Evolutionary conservation across 208 protist species (phyloP), one percentile per base, ranked within the genome.

Genomic region (Lotmaria passim): DNA sequence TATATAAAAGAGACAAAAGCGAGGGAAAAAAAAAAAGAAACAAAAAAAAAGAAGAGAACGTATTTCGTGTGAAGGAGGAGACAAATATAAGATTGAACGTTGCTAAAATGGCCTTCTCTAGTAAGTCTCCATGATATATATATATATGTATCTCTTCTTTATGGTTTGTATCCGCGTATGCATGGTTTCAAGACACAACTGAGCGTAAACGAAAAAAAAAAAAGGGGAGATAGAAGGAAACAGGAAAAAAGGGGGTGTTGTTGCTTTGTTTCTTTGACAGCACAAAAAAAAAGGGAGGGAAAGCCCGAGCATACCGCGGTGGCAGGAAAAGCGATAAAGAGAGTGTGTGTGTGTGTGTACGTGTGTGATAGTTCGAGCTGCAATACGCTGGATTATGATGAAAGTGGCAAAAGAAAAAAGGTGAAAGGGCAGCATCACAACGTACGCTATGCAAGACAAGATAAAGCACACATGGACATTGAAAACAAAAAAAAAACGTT

Each of bases 21-120:
- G 48, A 74, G 31, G 38, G 39, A 71, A 61, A 51, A 46, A 17
- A 65, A 69, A 76, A 61, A 46, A 41, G 59, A 69, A 74, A 64
- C 46, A 44, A 65, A 33, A 70, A 38, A 33, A 31, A 46, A 53
- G 67, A 51, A 52, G 12, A 41, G 46, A 52, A 63, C 26, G 66
- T 44, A 41, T 59, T n/a, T 53, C 56, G 46, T 64, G 46, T 69
- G 51, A 52, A 56, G 21, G 59, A 55, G 28, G 34, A 73, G 59
- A 46, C 48, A 62, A 60, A 41, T 41, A 55, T 33, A 62, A 60
- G 5, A 43, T 36, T 46, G 51, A 71, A 38, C 44, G 24, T 21
- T 71, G 51, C 52, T 53, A 62, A 26, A 61, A 34, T 53, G 31
- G 44, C 44, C 59, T 28, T 41, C 21, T 33, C 59, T 65, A 39